Percentiles rank a stretch among this genome's conserved stretches.
These are phyloP conservation scores for Plasmopara halstedii DNA, from an alignment of 352 stramenopile genomes.

Conservation along the genomic window DNA sequence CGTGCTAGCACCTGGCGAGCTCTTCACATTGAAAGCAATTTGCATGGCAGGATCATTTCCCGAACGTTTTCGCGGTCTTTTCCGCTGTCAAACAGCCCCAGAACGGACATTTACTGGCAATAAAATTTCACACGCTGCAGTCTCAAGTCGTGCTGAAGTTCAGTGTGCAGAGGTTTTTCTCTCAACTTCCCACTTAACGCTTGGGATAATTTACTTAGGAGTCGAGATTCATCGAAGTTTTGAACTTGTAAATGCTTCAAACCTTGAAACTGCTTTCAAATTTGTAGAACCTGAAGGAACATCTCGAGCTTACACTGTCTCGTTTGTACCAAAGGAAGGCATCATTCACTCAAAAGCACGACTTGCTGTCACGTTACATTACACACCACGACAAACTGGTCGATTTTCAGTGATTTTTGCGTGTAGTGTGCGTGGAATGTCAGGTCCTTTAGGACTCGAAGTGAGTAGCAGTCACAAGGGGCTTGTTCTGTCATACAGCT, in stretches of 20 bases:
- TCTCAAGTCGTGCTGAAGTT: slow-evolving; percentile 67
- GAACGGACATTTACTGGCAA: slow-evolving; percentile 22
- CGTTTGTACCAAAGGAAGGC: slow-evolving; percentile 37
- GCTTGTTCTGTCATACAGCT: slow-evolving; percentile 71
- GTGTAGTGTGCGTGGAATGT: slow-evolving; percentile 52
- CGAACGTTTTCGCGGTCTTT: slow-evolving; percentile 48
- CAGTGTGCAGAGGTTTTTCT: slow-evolving; percentile 72
- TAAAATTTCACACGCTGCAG: not conserved
- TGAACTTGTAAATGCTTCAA: slow-evolving; percentile 73
- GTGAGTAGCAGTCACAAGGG: slow-evolving; percentile 61
- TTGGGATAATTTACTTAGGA: slow-evolving; percentile 64
- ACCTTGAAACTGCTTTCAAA: slow-evolving; percentile 67
- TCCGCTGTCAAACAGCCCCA: slow-evolving; percentile 31
- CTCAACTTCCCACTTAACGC: slow-evolving; percentile 30
- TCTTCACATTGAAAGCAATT: slow-evolving; percentile 26
- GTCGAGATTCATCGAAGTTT: slow-evolving; percentile 39
- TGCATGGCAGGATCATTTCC: slow-evolving; percentile 50
- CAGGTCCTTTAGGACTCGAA: slow-evolving; percentile 53
- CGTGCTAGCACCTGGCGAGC: slow-evolving; percentile 31
- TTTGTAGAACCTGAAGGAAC: slow-evolving; percentile 55
- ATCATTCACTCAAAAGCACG: slow-evolving; percentile 58
- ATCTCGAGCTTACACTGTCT: slow-evolving; percentile 40
- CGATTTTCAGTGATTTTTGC: slow-evolving; percentile 48
- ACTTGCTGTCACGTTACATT: slow-evolving; percentile 35
- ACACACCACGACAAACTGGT: slow-evolving; percentile 50